Evolutionary conservation across 1,139 yeast species (phyloP).

Genomic region (Magnusiomyces suaveolens): DNA sequence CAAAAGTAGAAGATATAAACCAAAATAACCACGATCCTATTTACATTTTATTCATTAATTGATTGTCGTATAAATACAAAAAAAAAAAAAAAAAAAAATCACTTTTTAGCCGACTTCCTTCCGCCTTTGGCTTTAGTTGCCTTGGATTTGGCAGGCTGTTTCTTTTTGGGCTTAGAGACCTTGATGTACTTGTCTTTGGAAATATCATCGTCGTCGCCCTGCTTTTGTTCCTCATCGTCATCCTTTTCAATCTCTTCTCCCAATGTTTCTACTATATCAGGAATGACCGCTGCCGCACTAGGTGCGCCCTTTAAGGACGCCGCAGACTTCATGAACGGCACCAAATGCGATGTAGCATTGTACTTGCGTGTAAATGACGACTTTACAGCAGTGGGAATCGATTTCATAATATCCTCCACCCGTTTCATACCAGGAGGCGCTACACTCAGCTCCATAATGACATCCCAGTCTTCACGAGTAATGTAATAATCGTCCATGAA

Average conservation of each 20-base stretch:
- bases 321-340: conserved; percentile 70
- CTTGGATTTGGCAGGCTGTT: conserved; percentile 12
- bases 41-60: background rate
- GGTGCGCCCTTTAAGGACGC: conserved; percentile 36
- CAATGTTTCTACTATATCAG: conserved; percentile 49
- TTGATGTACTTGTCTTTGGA: conserved; percentile 52
- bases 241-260: conserved; percentile 46
- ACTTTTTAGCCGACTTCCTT: background rate
- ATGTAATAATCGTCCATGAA: conserved; percentile 75
- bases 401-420: conserved; percentile 47
- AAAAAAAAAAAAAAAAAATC: background rate
- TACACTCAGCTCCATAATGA: conserved; percentile 68
- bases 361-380: conserved; percentile 79
- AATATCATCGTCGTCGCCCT: conserved; percentile 29
- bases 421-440: conserved; percentile 40
- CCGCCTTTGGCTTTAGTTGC: conserved; percentile 3
- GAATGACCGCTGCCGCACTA: conserved; percentile 32
- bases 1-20: conserved; percentile 27
- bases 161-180: conserved; percentile 31
- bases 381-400: conserved; percentile 65
- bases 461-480: conserved; percentile 89
- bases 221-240: conserved; percentile 38
- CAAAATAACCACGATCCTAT: background rate
- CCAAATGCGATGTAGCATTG: conserved; percentile 68
- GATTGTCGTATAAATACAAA: background rate